Evolutionary conservation across 2,329 filamentous ascomycete species (phyloP), one percentile per base, ranked within the genome.

Genomic region (Helicocarpus griseus): DNA sequence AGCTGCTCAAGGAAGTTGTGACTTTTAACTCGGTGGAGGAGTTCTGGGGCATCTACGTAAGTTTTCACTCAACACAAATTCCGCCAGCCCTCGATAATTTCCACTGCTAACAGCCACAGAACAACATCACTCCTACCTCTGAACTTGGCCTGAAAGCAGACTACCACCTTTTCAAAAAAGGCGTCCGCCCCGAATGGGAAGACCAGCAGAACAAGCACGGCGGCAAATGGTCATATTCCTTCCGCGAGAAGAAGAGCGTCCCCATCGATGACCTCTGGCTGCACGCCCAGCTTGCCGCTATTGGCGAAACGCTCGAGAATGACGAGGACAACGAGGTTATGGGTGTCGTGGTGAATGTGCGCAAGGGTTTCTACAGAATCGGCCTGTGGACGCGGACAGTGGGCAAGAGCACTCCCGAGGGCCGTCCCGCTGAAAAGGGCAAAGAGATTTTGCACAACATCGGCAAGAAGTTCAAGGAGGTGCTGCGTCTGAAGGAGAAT

Each of bases 1-100:
- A 98, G 69, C 77, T 97, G 56, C 76, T 98, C 57, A 98, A 98
- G 77, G 89, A 98, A 72, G 91, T 98, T 62, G 96, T 98, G 65
- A 96, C 89, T 52, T 97, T 98, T 65, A 89, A 95, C 75, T 95
- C 90, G 2, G 93, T 98, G 24, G 93, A 98, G 75, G 94, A 98
- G 72, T 98, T 98, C 74, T 98, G 93, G 93, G 93, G 93, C 54
- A 88, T 98, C 68, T 97, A 97, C 73, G 94, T 98, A 80, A 69
- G 90, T 77, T 36, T 52, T n/a, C n/a, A n/a, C n/a, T n/a, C n/a
- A n/a, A n/a, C n/a, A n/a, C n/a, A n/a, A n/a, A n/a, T n/a, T n/a
- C n/a, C n/a, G n/a, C n/a, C n/a, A n/a, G n/a, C n/a, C n/a, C n/a
- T n/a, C n/a, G n/a, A n/a, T n/a, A n/a, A n/a, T n/a, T n/a, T n/a